phyloP scores from a whole-genome alignment of 1,284 basidiomycete species.

The Rhodotorula glutinis region DNA sequence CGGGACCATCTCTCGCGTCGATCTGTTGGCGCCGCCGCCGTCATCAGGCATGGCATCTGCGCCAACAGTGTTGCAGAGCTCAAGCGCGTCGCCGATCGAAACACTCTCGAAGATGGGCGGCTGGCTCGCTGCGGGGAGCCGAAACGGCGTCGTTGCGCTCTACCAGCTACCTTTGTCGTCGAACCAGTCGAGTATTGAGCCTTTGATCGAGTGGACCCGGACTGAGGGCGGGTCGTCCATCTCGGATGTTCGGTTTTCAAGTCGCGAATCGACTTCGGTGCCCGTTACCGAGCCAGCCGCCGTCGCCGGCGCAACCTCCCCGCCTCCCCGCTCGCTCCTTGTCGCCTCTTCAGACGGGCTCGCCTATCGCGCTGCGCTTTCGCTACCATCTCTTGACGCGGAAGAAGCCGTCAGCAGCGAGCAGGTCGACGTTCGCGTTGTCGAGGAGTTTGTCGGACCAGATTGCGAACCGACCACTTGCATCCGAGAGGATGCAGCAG shows the following conservation, averaged over 20 bases:
- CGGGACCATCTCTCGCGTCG: constrained; percentile 17
- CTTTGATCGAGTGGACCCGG: neutral
- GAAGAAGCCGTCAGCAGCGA: neutral
- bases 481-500: constrained; percentile 10
- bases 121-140: constrained; percentile 7
- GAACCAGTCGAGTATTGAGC: neutral
- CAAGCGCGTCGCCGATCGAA: neutral
- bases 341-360: constrained; percentile 38
- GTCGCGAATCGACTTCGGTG: too few relatives aligned
- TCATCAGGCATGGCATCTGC: neutral
- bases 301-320: neutral
- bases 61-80: neutral
- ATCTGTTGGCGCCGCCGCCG: neutral
- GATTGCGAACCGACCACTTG: constrained; percentile 35
- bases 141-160: constrained; percentile 18
- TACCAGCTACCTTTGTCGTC: neutral
- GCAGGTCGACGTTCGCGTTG: constrained; percentile 3
- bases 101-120: neutral
- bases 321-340: constrained; percentile 8
- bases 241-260: constrained; percentile 7
- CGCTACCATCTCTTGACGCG: too few relatives aligned
- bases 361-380: constrained; percentile 25
- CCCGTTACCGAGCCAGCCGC: too few relatives aligned
- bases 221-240: constrained; percentile 13
- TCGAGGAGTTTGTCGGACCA: constrained; percentile 36